Conservation (phyloP, 129 eudicot species). For the Gnaphalium uliginosum region DNA sequence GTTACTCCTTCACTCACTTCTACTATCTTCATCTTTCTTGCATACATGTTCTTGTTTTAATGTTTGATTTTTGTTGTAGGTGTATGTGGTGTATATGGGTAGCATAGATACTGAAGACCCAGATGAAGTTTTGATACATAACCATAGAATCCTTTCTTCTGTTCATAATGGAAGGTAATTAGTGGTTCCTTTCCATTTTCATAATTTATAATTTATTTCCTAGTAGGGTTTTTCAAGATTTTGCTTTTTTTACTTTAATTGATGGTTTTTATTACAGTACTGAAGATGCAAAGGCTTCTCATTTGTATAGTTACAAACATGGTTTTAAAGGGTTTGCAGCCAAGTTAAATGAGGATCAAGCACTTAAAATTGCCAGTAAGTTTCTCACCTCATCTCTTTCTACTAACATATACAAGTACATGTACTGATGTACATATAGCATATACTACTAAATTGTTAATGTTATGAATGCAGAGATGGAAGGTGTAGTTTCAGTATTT, state of each 20-base stretch:
- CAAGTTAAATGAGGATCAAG: constrained; percentile 70
- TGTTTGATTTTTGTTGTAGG: constrained; percentile 39
- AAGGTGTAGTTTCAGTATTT: constrained; percentile 87
- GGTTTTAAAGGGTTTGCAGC: constrained; percentile 95
- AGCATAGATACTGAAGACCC: constrained; percentile 50
- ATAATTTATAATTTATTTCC: neutral
- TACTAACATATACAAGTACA: neutral
- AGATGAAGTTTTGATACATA: constrained; percentile 59
- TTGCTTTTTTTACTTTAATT: neutral
- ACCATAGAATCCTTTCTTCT: constrained; percentile 66
- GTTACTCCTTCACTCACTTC: constrained; percentile 24
- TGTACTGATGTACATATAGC: neutral
- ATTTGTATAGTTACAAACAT: constrained; percentile 77
- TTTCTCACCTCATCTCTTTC: constrained; percentile 2
- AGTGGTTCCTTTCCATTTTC: neutral
- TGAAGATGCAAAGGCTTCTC: constrained; percentile 72
- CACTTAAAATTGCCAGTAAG: constrained; percentile 64
- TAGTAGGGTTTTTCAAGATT: constrained; percentile 1
- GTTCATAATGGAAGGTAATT: constrained; percentile 68
- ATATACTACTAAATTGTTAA: neutral
- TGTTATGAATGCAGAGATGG: constrained; percentile 59
- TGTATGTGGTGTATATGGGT: constrained; percentile 89
- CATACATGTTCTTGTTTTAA: neutral
- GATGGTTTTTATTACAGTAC: constrained; percentile 36
- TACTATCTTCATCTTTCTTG: neutral